Conservation (phyloP, 371 early-diverging fungal species). For the Quaeritorhiza haematococci region DNA sequence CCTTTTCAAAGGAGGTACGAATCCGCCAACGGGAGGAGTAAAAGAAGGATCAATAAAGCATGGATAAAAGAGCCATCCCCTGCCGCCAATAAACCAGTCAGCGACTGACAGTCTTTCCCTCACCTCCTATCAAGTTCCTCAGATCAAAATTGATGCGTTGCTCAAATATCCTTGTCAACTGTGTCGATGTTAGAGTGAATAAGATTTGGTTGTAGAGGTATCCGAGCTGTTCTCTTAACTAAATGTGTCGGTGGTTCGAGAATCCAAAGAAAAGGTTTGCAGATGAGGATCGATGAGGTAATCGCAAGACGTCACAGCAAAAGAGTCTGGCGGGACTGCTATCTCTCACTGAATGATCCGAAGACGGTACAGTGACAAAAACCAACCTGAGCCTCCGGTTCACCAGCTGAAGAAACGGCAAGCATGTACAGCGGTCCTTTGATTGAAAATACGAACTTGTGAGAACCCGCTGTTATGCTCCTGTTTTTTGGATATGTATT, state of each 20-base stretch:
- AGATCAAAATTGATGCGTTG: slow-evolving; percentile 86
- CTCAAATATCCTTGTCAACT: slow-evolving; percentile 81
- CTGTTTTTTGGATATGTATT: slow-evolving; percentile 22
- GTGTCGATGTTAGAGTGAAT: slow-evolving; percentile 75
- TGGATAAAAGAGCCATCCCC: too few relatives aligned
- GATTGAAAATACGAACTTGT: slow-evolving; percentile 77
- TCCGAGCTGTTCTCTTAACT: slow-evolving; percentile 76
- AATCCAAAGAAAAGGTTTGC: too few relatives aligned
- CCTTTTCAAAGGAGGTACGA: slow-evolving; percentile 35
- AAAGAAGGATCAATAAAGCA: too few relatives aligned
- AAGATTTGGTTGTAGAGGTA: slow-evolving; percentile 82
- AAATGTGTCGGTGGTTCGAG: too few relatives aligned
- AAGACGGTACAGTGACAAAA: too few relatives aligned
- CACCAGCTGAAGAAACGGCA: slow-evolving; percentile 73
- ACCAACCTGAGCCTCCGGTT: slow-evolving; percentile 76
- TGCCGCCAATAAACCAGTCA: too few relatives aligned
- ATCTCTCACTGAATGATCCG: too few relatives aligned
- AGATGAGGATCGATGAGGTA: too few relatives aligned
- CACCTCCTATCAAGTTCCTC: slow-evolving; percentile 68
- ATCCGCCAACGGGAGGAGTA: too few relatives aligned
- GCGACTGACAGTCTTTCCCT: too few relatives aligned
- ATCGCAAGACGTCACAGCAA: not conserved
- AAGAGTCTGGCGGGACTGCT: not conserved
- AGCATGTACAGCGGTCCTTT: slow-evolving; percentile 81
- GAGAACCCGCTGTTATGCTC: slow-evolving; percentile 69